These are phyloP conservation scores for Hypomontagnella submonticulosa DNA, from an alignment of 495 filamentous ascomycete species.

Conservation along the genomic window DNA sequence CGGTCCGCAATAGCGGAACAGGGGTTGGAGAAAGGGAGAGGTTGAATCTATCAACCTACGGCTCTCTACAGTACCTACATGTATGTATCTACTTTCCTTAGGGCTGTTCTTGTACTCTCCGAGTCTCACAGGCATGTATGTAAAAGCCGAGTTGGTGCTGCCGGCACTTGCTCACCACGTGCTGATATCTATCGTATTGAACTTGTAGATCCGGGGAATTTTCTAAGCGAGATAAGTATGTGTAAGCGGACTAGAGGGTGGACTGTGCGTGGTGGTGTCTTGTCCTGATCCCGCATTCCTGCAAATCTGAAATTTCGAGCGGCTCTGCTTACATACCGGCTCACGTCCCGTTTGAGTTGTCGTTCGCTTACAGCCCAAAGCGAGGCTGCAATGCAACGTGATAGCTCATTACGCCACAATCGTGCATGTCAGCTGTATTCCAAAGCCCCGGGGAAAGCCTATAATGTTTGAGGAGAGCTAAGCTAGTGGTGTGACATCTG, in stretches of 20 bases:
- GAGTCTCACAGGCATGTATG: background rate
- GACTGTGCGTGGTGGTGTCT: background rate
- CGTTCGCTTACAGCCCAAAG: constrained; percentile 21
- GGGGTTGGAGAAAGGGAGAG: constrained; percentile 6
- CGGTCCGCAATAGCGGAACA: constrained; percentile 9
- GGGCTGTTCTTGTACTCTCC: background rate
- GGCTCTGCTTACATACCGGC: constrained; percentile 25
- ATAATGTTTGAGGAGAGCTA: background rate
- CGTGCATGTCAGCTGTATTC: constrained; percentile 23
- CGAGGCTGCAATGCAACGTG: constrained; percentile 31
- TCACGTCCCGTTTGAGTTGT: constrained; percentile 15
- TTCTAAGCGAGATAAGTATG: background rate
- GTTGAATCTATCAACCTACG: background rate
- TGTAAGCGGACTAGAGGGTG: constrained; percentile 19
- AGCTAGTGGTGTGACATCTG: no score
- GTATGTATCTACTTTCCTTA: background rate
- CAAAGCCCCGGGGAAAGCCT: background rate
- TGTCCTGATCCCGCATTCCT: constrained; percentile 40
- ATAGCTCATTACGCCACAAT: constrained; percentile 15
- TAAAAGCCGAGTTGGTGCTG: constrained; percentile 5
- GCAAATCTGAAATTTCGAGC: constrained; percentile 18
- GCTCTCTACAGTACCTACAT: no score
- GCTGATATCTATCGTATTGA: background rate
- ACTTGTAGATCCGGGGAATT: background rate
- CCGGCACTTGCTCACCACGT: background rate